Conservation (phyloP, 106 monocot species). For the Ottelia alismoides region DNA sequence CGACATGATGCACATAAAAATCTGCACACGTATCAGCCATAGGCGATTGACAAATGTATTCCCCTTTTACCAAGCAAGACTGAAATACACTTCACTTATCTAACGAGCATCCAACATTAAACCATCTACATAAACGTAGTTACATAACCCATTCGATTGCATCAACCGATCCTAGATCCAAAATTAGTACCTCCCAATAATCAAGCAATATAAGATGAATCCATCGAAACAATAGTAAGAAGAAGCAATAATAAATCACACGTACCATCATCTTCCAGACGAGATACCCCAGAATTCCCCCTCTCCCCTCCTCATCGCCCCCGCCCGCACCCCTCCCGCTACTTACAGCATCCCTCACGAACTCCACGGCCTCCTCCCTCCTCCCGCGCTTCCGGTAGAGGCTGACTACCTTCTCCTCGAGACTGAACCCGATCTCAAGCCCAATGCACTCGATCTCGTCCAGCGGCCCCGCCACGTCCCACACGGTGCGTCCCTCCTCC, state of each 20-base stretch:
- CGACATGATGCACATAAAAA: too few relatives aligned
- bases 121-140: too few relatives aligned
- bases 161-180: too few relatives aligned
- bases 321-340: constrained; percentile 27
- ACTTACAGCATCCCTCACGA: constrained; percentile 63
- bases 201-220: too few relatives aligned
- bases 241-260: neutral
- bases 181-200: too few relatives aligned
- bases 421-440: constrained; percentile 74
- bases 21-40: too few relatives aligned
- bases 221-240: neutral
- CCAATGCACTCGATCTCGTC: constrained; percentile 94
- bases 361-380: constrained; percentile 61
- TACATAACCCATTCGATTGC: too few relatives aligned
- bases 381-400: constrained; percentile 82
- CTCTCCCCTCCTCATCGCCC: constrained; percentile 22
- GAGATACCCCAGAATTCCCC: constrained; percentile 70
- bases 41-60: too few relatives aligned
- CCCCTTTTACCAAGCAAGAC: too few relatives aligned
- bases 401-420: constrained; percentile 86
- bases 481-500: constrained; percentile 30
- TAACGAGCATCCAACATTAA: too few relatives aligned
- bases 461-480: constrained; percentile 65
- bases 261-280: constrained; percentile 98
- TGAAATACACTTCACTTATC: too few relatives aligned